These are phyloP conservation scores for Lithocarpus polystachyus DNA, from an alignment of 306 rosid genomes.

Conservation along the genomic window DNA sequence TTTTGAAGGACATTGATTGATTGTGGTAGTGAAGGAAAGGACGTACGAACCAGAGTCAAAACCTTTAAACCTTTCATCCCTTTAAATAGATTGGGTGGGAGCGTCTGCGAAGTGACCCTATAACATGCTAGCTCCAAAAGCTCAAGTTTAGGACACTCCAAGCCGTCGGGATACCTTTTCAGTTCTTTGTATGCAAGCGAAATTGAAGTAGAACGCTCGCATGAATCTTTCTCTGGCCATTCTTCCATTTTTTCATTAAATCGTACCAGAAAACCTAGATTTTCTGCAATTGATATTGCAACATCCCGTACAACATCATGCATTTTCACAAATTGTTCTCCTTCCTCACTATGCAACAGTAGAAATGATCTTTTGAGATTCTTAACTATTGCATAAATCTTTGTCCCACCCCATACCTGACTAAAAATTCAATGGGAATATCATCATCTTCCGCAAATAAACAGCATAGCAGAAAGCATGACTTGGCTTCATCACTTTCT, in stretches of 20 bases:
- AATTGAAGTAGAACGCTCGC: background rate
- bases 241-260: background rate
- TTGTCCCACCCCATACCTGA: too few relatives aligned
- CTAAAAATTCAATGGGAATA: too few relatives aligned
- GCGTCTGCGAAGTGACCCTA: accelerated
- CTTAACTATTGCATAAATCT: constrained; percentile 8
- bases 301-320: background rate
- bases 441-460: too few relatives aligned
- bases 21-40: background rate
- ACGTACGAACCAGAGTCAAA: background rate
- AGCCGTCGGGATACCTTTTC: background rate
- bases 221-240: background rate
- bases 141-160: background rate
- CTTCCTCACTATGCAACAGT: background rate
- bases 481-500: too few relatives aligned
- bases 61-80: background rate
- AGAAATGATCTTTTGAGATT: constrained; percentile 15
- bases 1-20: background rate
- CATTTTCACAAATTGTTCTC: background rate
- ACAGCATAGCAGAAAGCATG: too few relatives aligned
- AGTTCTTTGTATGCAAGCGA: background rate
- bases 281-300: background rate
- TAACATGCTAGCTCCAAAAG: background rate
- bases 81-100: background rate
- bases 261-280: background rate